Evolutionary conservation across 805 yeast species (phyloP), one percentile per base, ranked within the genome.

Genomic region (Candida tibetensis): DNA sequence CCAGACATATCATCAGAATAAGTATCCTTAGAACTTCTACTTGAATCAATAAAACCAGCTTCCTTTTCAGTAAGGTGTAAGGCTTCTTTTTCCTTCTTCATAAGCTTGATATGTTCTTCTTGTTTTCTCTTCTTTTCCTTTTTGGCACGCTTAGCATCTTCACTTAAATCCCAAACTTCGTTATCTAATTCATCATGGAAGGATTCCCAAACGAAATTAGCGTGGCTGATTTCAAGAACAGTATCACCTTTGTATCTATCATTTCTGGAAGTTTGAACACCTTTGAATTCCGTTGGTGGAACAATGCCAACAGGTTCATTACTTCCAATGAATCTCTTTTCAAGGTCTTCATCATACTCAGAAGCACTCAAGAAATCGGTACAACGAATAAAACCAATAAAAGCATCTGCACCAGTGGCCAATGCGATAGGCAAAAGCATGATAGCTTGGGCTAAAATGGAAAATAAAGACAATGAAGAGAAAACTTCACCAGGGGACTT

Each of bases 331-430:
- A 47, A 36, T 28, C 42, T 33, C 16, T 36, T 15, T 17, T 41
- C 38, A 36, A 45, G 34, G 4, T 41, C 45, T 25, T 43, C 45
- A 27, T 42, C 39, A 26, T 34, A 45, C 37, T 57, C 57, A 2
- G 36, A 34, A 3, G 57, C 44, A 12, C 48, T 43, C 42, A 59
- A 48, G 36, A 45, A 57, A 30, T 49, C 52, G n/a, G 37, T 43
- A 28, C 54, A 48, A 37, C 65, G 48, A 17, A 41, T 53, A 44
- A 68, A 62, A 0, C 72, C 74, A 48, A 67, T 61, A 28, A 55
- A 53, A 7, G 73, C 74, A 47, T 70, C 75, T 12, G 73, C 69
- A 27, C 69, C 74, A 16, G 71, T 57, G 7, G 72, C 64, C 47
- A 70, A 60, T 8, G 74, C 69, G 42, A 67, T 53, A 4, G 75